Evolutionary conservation across 164 flowering plant genomes (phyloP), one percentile per base, ranked within the genome.

Genomic region (Cinnamomum micranthum): DNA sequence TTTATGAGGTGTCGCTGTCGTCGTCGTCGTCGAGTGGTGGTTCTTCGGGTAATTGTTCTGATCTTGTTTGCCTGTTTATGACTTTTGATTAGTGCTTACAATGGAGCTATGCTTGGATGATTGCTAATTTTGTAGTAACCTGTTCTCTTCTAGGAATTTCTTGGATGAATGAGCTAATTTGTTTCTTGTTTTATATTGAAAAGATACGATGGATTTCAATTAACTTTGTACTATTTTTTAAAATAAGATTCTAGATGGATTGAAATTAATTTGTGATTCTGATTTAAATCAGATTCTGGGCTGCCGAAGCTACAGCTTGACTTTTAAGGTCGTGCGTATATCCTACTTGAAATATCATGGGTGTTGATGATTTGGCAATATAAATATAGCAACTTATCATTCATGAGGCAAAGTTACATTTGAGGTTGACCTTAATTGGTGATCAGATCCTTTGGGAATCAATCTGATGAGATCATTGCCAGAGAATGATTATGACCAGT

Each of bases 1-100:
- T 73, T 70, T 77, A 62, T 23, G 17, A n/a, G 75, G 13, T 20
- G n/a, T 55, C 60, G 6, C n/a, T 55, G 60, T 55, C 60, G 2
- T 17, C 20, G 4, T 6, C 60, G 6, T 17, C 5, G 5, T 6
- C 66, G 1, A 67, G 69, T 11, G 19, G 68, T 22, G 35, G 59
- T 41, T 77, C 79, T 33, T 68, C 68, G 35, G 78, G 78, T 76
- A 65, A 52, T 63, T 65, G 17, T 15, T 58, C 35, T 71, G 28
- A 24, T 50, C 50, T 71, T 71, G 22, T 64, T 22, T 3, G 24
- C 12, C 28, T 64, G 13, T 24, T 22, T 22, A 15, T 22, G 27
- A 64, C 67, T 24, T 64, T 20, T 59, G n/a, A 17, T 59, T 59
- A n/a, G 12, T 20, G 2, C 24, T 64, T 64, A 2, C n/a, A 24